Evolutionary conservation across 2,329 filamentous ascomycete species (phyloP).

Genomic region (Sporothrix phasma): DNA sequence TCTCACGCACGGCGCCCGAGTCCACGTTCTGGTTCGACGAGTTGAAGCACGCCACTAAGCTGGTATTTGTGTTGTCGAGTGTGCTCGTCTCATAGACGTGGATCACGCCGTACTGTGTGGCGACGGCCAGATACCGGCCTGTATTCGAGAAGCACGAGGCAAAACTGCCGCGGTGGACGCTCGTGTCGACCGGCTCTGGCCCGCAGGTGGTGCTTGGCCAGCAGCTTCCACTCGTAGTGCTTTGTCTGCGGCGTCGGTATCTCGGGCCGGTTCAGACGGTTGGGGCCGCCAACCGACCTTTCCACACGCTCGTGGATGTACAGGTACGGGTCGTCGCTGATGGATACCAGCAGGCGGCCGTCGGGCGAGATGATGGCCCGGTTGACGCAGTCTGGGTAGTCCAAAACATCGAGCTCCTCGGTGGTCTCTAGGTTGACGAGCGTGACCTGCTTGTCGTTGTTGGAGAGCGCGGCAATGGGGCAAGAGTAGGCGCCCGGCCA

Average conservation of each 20-base stretch:
- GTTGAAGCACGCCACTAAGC: constrained; percentile 64
- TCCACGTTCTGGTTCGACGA: constrained; percentile 64
- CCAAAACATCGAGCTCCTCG: constrained; percentile 58
- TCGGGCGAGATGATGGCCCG: constrained; percentile 90
- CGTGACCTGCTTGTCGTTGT: constrained; percentile 85
- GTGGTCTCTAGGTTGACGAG: constrained; percentile 64
- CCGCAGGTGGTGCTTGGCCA: constrained; percentile 47
- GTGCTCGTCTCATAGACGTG: constrained; percentile 57
- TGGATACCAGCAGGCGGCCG: constrained; percentile 66
- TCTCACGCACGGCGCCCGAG: constrained; percentile 74
- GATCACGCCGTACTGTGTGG: constrained; percentile 71
- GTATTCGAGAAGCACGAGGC: constrained; percentile 67
- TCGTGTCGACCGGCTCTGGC: constrained; percentile 45
- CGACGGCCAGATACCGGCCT: constrained; percentile 62
- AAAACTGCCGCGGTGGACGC: constrained; percentile 58
- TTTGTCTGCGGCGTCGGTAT: constrained; percentile 15
- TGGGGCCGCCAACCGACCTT: constrained; percentile 21
- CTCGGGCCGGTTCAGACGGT: constrained; percentile 19
- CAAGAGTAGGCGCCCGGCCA: constrained; percentile 34
- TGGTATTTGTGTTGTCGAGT: constrained; percentile 39
- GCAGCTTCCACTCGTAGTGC: constrained; percentile 39
- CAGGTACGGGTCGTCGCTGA: constrained; percentile 77
- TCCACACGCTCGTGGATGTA: constrained; percentile 63
- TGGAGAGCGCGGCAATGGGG: constrained; percentile 64
- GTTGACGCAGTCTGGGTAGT: constrained; percentile 80